Evolutionary conservation across 371 early-diverging fungal genomes (phyloP), one percentile per base, ranked within the genome.

Genomic region (Syncephalastrum monosporum): DNA sequence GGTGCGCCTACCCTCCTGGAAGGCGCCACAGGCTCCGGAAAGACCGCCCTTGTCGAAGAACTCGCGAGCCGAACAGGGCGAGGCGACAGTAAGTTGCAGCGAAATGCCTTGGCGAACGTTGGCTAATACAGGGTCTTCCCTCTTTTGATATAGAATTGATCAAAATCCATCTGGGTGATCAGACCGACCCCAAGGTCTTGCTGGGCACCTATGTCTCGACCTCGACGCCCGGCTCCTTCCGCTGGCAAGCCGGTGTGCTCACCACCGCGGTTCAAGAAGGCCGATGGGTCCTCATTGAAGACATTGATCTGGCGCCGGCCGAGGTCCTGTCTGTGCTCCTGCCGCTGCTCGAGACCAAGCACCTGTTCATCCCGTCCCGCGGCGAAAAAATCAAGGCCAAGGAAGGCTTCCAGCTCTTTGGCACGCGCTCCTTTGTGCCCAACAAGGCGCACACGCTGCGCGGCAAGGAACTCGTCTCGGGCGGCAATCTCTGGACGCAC

Each of bases 251-350:
- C 12, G 99, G 99, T 55, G 87, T 98, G 13, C 83, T 99, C 47
- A 92, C 99, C 2, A 89, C 87, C 7, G 99, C 99, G 5, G 98
- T 99, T 3, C 61, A 80, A 50, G 88, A 93, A 54, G 99, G 99
- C 41, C 76, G 91, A 33, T 99, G 99, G 99, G 89, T 99, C 21
- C 75, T 99, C 56, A 88, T 99, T 60, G 99, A 99, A 78, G 99
- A 99, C 78, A 91, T 99, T 59, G 98, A 99, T 71, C 79, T 96
- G 25, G 99, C 99, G 3, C 93, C 98, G n/a, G 75, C 87, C 33
- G 99, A 99, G 63, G 99, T 99, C 15, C 77, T 99, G 43, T 94
- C 97, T 16, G 88, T 99, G 3, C 84, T 99, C 43, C 74, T 96
- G 49, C 95, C 99, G 3, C 79, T 99, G 24, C 82, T 99, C 15